Evolutionary conservation across 192 early-diverging fungal species (phyloP), one percentile per base, ranked within the genome.

Genomic region (Coemansia sp.): DNA sequence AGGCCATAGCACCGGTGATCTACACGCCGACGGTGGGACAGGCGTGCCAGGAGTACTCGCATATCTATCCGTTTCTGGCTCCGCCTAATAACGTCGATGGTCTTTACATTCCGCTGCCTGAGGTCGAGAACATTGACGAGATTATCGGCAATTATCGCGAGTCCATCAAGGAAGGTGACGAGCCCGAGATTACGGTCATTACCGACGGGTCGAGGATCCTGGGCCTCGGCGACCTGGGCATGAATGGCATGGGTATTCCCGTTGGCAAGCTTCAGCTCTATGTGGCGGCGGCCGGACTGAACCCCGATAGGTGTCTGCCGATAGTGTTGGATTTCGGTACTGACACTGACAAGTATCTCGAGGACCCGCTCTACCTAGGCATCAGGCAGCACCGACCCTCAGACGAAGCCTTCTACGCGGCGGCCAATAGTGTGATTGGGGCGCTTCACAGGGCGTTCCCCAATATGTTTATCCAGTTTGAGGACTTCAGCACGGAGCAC

Each of bases 241-340:
- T 95, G 25, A 93, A 92, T 62, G 95, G 95, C 12, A 92, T 95
- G 88, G 92, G 91, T n/a, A 97, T 97, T 66, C 90, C 92, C n/a
- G 88, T 95, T 33, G 94, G 93, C 59, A 97, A 95, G 70, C 88
- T 97, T 3, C 92, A 93, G 60, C 84, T 97, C 12, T 95, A 95
- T 52, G 86, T 89, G 9, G 89, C 88, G 16, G 91, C 86, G 43
- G 90, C 88, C 16, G 94, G 94, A 16, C 86, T 97, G 48, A 86
- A 94, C 64, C 95, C 93, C 34, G 66, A 87, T 56, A 83, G 86
- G 25, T 93, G 92, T 12, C 79, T 97, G 13, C 95, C 95, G 16
- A 92, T 97, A 67, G 87, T 87, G 20, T 70, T 97, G 20, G 95
- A 97, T 63, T 78, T 94, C 68, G 95, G 95, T 11, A 94, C 93